phyloP scores from a whole-genome alignment of 805 yeast genomes.

The Yarrowia deformans region DNA sequence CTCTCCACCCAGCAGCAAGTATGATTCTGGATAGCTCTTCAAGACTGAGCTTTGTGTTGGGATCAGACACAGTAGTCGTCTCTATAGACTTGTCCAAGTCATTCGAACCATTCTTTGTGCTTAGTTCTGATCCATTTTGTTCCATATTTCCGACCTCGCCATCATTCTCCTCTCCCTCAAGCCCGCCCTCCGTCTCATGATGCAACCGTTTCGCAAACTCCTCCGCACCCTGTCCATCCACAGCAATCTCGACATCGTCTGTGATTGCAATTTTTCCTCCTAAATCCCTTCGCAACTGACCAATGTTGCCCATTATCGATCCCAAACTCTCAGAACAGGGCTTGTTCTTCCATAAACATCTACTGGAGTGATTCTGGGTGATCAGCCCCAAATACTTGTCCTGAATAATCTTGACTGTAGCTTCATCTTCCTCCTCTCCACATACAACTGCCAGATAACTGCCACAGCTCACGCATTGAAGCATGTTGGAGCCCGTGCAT shows the following conservation, averaged over 20 bases:
- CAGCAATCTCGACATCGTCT: not conserved
- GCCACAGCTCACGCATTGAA: conserved; percentile 29
- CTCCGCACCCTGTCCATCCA: conserved; percentile 1
- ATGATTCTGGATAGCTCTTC: not conserved
- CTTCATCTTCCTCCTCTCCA: not conserved
- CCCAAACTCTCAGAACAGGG: conserved; percentile 9
- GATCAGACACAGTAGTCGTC: not conserved
- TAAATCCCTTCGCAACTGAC: not conserved
- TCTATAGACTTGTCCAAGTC: not conserved
- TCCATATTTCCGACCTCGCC: not conserved
- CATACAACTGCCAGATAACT: conserved; percentile 4
- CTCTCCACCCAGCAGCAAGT: conserved; percentile 17
- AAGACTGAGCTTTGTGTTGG: not conserved
- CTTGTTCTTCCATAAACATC: conserved; percentile 16
- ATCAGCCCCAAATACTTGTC: conserved; percentile 1
- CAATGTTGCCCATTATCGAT: conserved; percentile 4
- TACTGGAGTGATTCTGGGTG: not conserved
- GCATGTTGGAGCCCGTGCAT: conserved; percentile 13
- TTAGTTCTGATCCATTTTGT: not conserved
- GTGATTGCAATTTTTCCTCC: not conserved
- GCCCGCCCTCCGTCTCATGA: not conserved
- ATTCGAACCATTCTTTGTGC: not conserved
- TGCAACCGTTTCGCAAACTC: not conserved
- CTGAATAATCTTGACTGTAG: not conserved
- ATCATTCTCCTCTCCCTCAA: not conserved